Base-by-base conservation (phyloP, 805 yeast species). In the Yamadazyma paraphyllophila region DNA sequence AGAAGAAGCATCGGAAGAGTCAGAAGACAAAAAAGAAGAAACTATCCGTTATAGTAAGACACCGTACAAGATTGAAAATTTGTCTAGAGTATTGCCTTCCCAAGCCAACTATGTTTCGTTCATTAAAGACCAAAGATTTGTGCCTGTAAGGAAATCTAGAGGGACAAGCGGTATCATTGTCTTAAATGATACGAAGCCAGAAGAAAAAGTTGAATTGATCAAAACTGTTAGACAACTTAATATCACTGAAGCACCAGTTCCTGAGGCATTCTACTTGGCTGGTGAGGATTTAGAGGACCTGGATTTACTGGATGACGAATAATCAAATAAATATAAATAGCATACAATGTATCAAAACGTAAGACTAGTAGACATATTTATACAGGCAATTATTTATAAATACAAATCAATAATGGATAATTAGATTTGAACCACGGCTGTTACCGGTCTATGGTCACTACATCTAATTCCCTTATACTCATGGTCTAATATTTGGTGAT, bases 41-140 rank as follows among this genome's bases (percentile, higher is more conserved):
- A 67, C 75, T 38, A 70, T 73, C 50, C 80, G 78, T 53, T 82
- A 83, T 59, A 73, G 78, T 45, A 77, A 81, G 58, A 77, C 78
- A 16, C 85, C 90, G 24, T 89, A 80, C 66, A 79, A 80, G 61
- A 71, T 94, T 46, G 76, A 76, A 31, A 94, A 94, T 62, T 72
- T 92, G 77, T 77, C 94, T 10, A 81, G 99, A 59, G 96, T 94
- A 1, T 72, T 94, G 45, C 98, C 98, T 12, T 79, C 83, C 37
- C 98, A 94, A 69, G 74, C 91, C 47, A 85, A 83, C 65, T 88
- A 82, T 67, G 80, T 94, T 43, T 76, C 96, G 3, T 90, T 92
- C 61, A 66, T 74, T 32, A 84, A 85, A 59, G 85, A 81, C 45
- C 84, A 79, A 39, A 77, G 96, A 59, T 92, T 85, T 65, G 78